phyloP scores from a whole-genome alignment of 139 green algal species.

The Coelastrella sp. region DNA sequence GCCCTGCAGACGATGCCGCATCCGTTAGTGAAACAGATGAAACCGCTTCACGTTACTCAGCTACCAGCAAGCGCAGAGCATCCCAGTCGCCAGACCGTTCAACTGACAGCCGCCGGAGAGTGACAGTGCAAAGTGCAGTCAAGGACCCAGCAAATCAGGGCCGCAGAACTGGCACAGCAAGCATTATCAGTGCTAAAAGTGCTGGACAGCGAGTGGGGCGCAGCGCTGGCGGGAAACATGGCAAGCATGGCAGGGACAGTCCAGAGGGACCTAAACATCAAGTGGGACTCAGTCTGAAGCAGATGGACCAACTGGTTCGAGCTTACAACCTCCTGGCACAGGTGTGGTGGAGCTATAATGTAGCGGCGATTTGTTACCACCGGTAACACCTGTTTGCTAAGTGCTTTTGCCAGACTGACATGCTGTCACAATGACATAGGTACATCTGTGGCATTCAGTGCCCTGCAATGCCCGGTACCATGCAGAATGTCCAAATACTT shows the following conservation, averaged over 20 bases:
- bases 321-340: slow-evolving; percentile 57
- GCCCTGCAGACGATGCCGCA: not conserved
- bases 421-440: too few species aligned
- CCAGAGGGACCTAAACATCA: not conserved
- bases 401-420: too few species aligned
- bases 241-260: not conserved
- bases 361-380: too few species aligned
- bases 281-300: slow-evolving; percentile 12
- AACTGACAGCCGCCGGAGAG: not conserved
- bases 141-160: not conserved
- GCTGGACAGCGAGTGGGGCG: not conserved
- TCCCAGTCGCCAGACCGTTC: not conserved
- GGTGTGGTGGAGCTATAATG: not conserved
- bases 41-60: not conserved
- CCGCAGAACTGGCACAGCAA: slow-evolving; percentile 8
- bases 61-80: not conserved
- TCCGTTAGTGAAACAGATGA: not conserved
- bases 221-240: not conserved
- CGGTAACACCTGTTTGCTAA: too few species aligned
- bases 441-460: too few species aligned
- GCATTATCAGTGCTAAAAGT: not conserved
- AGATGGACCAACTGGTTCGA: slow-evolving; percentile 60
- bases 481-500: too few species aligned
- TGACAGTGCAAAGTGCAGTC: slow-evolving; percentile 20
- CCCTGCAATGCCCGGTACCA: too few species aligned